phyloP scores from a whole-genome alignment of 805 yeast genomes.

The Candida vartiovaarae region DNA sequence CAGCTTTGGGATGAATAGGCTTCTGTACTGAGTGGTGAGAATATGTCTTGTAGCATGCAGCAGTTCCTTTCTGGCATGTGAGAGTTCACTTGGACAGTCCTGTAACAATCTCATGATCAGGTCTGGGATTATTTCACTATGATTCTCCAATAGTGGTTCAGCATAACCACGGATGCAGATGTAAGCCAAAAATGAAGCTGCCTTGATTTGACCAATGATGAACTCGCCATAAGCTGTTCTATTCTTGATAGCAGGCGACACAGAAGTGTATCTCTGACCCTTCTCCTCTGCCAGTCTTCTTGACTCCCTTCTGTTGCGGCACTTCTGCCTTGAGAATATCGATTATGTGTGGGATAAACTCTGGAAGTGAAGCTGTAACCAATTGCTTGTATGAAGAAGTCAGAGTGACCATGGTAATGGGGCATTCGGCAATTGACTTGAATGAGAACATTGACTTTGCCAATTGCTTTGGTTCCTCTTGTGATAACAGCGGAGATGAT shows the following conservation, averaged over 20 bases:
- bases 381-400: conserved; percentile 80
- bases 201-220: conserved; percentile 88
- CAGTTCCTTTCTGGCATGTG: conserved; percentile 86
- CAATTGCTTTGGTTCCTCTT: conserved; percentile 42
- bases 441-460: conserved; percentile 72
- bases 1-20: conserved; percentile 76
- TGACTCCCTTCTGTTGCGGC: conserved; percentile 66
- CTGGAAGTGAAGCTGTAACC: conserved; percentile 62
- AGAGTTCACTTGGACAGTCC: conserved; percentile 92
- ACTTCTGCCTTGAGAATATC: conserved; percentile 72
- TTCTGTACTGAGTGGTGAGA: conserved; percentile 81
- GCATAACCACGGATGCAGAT: conserved; percentile 82
- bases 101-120: conserved; percentile 78
- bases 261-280: conserved; percentile 57
- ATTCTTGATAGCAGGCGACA: conserved; percentile 69
- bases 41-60: conserved; percentile 93
- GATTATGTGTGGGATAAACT: conserved; percentile 76
- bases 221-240: conserved; percentile 82
- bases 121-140: conserved; percentile 70
- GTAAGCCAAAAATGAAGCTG: conserved; percentile 91
- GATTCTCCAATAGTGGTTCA: conserved; percentile 47
- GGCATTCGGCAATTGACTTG: conserved; percentile 92
- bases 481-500: conserved; percentile 32
- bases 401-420: conserved; percentile 90
- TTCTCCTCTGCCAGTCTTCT: conserved; percentile 48